These are phyloP conservation scores for Barnettozyma sp. DNA, from an alignment of 805 yeast genomes.

Conservation along the genomic window DNA sequence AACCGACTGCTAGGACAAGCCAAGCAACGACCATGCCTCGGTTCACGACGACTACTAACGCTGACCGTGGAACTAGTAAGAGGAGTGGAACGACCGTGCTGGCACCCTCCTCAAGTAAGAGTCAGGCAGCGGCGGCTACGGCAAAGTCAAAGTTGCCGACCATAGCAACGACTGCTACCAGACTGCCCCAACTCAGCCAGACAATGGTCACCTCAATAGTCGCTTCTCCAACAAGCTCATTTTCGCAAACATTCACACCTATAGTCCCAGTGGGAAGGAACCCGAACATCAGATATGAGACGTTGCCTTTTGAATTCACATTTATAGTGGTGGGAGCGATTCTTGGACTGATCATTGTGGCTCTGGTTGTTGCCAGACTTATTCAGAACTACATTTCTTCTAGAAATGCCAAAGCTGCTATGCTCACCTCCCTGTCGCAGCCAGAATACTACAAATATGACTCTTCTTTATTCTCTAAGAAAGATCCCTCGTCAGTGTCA, in stretches of 20 bases:
- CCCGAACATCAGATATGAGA: constrained; percentile 46
- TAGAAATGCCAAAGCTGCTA: constrained; percentile 23
- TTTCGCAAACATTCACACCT: constrained; percentile 20
- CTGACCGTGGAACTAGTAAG: no score
- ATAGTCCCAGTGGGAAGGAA: constrained; percentile 30
- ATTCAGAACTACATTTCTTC: constrained; percentile 23
- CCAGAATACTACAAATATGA: constrained; percentile 18
- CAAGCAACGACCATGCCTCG: no score
- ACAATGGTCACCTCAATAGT: background rate
- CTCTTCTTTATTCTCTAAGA: constrained; percentile 18
- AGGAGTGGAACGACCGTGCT: no score
- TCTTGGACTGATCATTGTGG: constrained; percentile 39
- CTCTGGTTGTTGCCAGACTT: constrained; percentile 21
- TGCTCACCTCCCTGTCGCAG: constrained; percentile 1
- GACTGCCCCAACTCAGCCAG: no score
- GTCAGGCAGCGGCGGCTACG: no score
- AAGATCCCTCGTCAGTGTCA: constrained; percentile 21
- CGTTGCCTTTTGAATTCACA: constrained; percentile 61
- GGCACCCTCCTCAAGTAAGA: no score
- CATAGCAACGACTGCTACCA: no score
- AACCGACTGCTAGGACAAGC: no score
- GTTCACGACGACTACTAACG: no score
- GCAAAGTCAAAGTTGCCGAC: no score
- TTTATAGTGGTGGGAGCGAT: constrained; percentile 72
- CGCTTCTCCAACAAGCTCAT: constrained; percentile 14